Percentiles rank a stretch among this genome's conserved stretches.
These are phyloP conservation scores for Pseudonectria buxi DNA, from an alignment of 2,329 filamentous ascomycete genomes.

Conservation along the genomic window DNA sequence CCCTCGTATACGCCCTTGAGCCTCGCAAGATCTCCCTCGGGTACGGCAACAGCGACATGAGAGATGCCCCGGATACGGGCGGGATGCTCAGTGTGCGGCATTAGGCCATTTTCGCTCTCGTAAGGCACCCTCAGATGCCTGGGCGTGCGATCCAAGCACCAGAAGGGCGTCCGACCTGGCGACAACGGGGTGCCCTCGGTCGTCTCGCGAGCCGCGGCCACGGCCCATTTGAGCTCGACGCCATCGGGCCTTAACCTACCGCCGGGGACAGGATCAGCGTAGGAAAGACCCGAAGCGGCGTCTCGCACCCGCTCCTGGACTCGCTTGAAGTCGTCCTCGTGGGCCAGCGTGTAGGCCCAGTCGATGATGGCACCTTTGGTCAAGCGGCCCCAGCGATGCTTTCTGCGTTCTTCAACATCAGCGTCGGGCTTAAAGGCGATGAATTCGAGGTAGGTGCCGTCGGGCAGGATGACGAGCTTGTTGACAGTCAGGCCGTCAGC, in stretches of 20 bases:
- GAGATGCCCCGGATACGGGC: constrained; percentile 46
- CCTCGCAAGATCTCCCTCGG: constrained; percentile 10
- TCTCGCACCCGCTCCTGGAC: constrained; percentile 32
- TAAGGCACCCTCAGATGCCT: constrained; percentile 49
- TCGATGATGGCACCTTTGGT: constrained; percentile 48
- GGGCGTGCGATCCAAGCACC: constrained; percentile 56
- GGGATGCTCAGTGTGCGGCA: constrained; percentile 36
- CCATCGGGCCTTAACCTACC: constrained; percentile 51
- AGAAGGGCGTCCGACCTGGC: constrained; percentile 54
- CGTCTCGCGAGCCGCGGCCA: constrained; percentile 36
- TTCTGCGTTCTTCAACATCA: constrained; percentile 31
- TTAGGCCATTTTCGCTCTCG: constrained; percentile 9
- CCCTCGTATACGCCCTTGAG: constrained; percentile 22
- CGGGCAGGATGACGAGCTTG: constrained; percentile 53
- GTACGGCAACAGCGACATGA: constrained; percentile 33
- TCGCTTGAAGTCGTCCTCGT: constrained; percentile 27
- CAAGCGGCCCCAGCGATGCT: constrained; percentile 54
- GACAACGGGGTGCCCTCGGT: constrained; percentile 19
- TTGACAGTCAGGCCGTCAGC: constrained; percentile 55
- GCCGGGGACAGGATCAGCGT: constrained; percentile 43
- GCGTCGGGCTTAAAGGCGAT: constrained; percentile 51
- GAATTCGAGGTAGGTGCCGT: constrained; percentile 61
- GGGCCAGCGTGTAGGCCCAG: constrained; percentile 48
- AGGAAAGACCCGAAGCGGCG: constrained; percentile 31
- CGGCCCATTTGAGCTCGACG: constrained; percentile 50